Evolutionary conservation across 805 yeast genomes (phyloP), one percentile per base, ranked within the genome.

Genomic region (Lipomyces sp.): DNA sequence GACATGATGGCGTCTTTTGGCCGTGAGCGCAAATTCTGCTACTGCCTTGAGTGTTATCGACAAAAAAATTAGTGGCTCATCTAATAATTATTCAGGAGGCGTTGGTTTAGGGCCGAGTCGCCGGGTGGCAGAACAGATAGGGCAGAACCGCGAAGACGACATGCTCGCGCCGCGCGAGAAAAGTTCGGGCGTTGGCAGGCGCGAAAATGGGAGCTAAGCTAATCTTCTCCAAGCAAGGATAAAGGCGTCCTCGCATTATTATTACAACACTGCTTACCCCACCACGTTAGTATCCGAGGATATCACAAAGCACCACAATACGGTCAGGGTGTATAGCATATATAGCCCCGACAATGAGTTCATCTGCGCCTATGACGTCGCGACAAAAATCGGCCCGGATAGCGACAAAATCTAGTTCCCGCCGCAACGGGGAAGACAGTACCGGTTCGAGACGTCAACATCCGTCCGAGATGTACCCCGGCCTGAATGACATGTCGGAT

Each of bases 401-500:
- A 18, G 68, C 68, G 57, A 65, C 68, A 13, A 65, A 65, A 35
- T 55, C 62, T 2, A 53, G 35, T 35, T 58, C 58, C 10, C 64
- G 64, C 30, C 51, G 55, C 29, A 56, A 55, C 18, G 51, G 53
- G 15, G 15, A 42, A 7, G 48, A 54, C 45, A 30, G 34, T 34
- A n/a, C 57, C 39, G 24, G 24, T 24, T 30, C 39, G 35, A 18
- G 37, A 11, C 60, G 64, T 4, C 60, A 45, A 45, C 64, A 64
- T 29, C 58, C 71, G 8, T 35, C 62, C 34, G 86, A 86, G 73
- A 74, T 84, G 60, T 87, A 84, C 71, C 96, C 97, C 0, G 98
- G 98, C 0, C 81, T 95, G 62, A 94, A 93, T 78, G 99, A 95
- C 76, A 85, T 95, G 63, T 83, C 90, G 56, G 99, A 95, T 79